Evolutionary conservation across 2,329 filamentous ascomycete genomes (phyloP).

Genomic region (Pseudogymnoascus sp.): DNA sequence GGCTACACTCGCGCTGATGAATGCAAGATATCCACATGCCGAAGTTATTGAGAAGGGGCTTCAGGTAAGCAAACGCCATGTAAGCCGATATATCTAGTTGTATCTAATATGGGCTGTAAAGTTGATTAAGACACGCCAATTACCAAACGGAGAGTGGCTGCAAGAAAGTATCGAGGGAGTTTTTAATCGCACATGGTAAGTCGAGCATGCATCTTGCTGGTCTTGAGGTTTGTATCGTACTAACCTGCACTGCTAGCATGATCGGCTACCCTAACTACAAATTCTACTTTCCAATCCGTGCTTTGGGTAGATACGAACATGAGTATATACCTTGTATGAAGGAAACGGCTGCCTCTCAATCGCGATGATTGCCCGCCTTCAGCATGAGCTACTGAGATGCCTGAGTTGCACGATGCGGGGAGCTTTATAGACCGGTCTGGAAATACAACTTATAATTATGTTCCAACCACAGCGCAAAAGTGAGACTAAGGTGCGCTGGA

Average conservation of each 20-base stretch:
- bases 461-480: slow-evolving; percentile 8
- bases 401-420: neutral
- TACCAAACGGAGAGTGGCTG: slow-evolving; percentile 78
- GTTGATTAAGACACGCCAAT: slow-evolving; percentile 73
- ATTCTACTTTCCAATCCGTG: too few species aligned
- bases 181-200: slow-evolving; percentile 66
- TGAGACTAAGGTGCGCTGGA: slow-evolving; percentile 2
- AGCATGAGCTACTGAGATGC: neutral
- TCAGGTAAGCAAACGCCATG: slow-evolving; percentile 18
- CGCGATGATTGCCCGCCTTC: too few species aligned
- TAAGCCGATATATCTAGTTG: neutral
- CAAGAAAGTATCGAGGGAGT: slow-evolving; percentile 92
- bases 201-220: neutral
- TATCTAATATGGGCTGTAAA: slow-evolving; percentile 35
- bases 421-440: slow-evolving; percentile 6
- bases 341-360: too few species aligned
- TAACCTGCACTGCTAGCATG: too few species aligned
- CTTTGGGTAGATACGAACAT: too few species aligned
- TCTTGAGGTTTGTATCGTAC: too few species aligned
- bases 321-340: too few species aligned
- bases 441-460: slow-evolving; percentile 1
- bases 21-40: slow-evolving; percentile 66
- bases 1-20: slow-evolving; percentile 70
- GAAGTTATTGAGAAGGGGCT: slow-evolving; percentile 61
- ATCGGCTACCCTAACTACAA: too few species aligned